These are phyloP conservation scores for Stylonectria norvegica DNA, from an alignment of 2,329 filamentous ascomycete genomes.

Conservation along the genomic window DNA sequence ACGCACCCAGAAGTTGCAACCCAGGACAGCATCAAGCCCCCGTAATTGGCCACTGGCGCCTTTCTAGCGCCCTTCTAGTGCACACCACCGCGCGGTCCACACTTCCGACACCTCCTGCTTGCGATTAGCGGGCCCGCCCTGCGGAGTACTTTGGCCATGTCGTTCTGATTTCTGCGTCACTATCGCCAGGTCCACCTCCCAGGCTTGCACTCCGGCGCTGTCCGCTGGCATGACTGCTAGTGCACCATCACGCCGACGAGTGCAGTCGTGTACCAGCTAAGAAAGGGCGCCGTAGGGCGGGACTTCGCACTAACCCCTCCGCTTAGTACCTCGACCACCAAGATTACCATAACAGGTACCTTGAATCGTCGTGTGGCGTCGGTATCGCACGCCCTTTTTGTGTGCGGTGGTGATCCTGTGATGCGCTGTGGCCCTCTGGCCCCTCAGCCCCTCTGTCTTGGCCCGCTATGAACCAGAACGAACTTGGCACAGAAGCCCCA, in stretches of 20 bases:
- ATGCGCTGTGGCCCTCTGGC: too few relatives aligned
- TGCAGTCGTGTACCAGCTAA: too few relatives aligned
- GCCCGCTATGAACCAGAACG: too few relatives aligned
- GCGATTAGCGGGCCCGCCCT: not conserved
- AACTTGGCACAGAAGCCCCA: too few relatives aligned
- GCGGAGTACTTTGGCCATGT: not conserved
- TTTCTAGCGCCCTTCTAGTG: conserved; percentile 30
- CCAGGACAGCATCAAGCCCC: conserved; percentile 1
- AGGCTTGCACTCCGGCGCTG: not conserved
- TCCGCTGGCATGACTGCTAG: not conserved
- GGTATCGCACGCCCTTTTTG: too few relatives aligned
- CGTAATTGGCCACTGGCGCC: conserved; percentile 15
- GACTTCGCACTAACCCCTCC: too few relatives aligned
- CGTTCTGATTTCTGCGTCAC: not conserved
- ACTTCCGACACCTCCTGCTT: conserved; percentile 2
- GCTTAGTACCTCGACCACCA: too few relatives aligned
- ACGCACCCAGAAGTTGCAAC: not conserved
- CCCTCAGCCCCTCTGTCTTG: too few relatives aligned
- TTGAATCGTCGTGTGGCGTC: not conserved
- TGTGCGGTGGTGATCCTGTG: too few relatives aligned
- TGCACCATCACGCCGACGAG: not conserved
- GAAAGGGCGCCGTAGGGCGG: too few relatives aligned
- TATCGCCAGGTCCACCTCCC: not conserved
- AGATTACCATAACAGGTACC: not conserved
- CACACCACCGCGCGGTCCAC: conserved; percentile 9